Base-by-base conservation (phyloP, 2,329 filamentous ascomycete species). In the Aspergillus proliferans region DNA sequence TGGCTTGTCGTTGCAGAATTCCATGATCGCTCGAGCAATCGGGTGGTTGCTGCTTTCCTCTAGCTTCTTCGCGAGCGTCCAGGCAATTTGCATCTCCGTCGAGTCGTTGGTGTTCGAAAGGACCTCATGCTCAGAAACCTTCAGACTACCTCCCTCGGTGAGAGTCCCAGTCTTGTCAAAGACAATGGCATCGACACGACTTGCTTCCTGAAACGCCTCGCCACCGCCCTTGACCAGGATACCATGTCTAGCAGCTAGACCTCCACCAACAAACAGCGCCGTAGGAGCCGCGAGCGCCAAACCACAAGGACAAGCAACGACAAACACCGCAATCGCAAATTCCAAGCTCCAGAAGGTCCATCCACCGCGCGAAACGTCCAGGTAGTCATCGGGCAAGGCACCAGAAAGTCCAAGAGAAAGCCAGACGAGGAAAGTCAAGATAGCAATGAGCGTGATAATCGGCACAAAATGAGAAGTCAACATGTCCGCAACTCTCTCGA, bases 81-180 rank as follows among this genome's bases (percentile, higher is more conserved):
- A 71, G 10, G 76, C 67, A 38, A 71, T 53, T 36, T 66, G 55
- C 18, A 70, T 53, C n/a, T 70, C 53, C 9, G 60, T 58, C 1
- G 61, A 49, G 43, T 71, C 63, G 3, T 55, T 58, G 21, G 63
- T 55, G 34, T 30, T 30, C 4, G 38, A 22, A 38, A 76, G 59
- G 14, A 73, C 48, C 49, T 73, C 69, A 54, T 79, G 70, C 15
- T 81, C 75, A 4, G 78, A 78, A 1, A 84, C 77, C 41, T 71
- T 72, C 21, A 81, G 74, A 42, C 79, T 76, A n/a, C 77, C 79
- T 15, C 80, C 80, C 58, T 85, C 74, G 0, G 88, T 93, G 50
- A 94, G 72, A 0, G 88, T 94, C 1, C 88, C 88, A 0, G 88
- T 94, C 75, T 94, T 93, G 76, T 94, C 88, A 63, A 94, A 93